Percentiles rank a stretch among this genome's conserved stretches.
These are phyloP conservation scores for Verticillium longisporum DNA, from an alignment of 2,329 filamentous ascomycete genomes.

Conservation along the genomic window DNA sequence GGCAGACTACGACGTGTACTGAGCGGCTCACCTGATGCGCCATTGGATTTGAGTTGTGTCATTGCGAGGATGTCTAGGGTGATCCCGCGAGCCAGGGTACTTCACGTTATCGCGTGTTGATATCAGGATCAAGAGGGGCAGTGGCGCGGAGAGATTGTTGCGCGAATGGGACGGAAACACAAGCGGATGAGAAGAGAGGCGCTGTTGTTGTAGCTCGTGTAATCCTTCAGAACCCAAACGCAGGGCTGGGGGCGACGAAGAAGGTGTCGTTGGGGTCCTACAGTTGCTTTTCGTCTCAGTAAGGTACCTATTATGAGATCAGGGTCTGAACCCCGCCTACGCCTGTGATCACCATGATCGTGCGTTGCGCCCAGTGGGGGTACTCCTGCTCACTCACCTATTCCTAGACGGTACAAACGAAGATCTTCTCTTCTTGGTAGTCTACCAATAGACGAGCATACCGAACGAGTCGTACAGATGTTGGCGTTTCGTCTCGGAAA, in stretches of 20 bases:
- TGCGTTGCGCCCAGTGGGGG: not conserved
- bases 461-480: not conserved
- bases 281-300: not conserved
- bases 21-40: not conserved
- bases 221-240: not conserved
- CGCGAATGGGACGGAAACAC: not conserved
- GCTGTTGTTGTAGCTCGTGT: not conserved
- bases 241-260: not conserved
- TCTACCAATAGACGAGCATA: not conserved
- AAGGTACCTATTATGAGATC: not conserved
- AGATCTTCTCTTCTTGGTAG: not conserved
- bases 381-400: not conserved
- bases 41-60: conserved; percentile 1
- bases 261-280: not conserved
- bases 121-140: not conserved
- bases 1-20: not conserved
- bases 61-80: not conserved
- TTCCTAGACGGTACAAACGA: not conserved
- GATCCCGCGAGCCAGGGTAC: not conserved
- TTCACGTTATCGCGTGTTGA: not conserved
- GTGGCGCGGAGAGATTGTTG: not conserved
- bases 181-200: not conserved
- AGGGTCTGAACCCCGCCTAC: not conserved
- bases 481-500: not conserved
- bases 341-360: not conserved